A percentile compares a stretch with the other conserved stretches of the same genome.
Evolutionary conservation across 2,329 filamentous ascomycete genomes (phyloP).

Genomic region (Scedosporium apiospermum): DNA sequence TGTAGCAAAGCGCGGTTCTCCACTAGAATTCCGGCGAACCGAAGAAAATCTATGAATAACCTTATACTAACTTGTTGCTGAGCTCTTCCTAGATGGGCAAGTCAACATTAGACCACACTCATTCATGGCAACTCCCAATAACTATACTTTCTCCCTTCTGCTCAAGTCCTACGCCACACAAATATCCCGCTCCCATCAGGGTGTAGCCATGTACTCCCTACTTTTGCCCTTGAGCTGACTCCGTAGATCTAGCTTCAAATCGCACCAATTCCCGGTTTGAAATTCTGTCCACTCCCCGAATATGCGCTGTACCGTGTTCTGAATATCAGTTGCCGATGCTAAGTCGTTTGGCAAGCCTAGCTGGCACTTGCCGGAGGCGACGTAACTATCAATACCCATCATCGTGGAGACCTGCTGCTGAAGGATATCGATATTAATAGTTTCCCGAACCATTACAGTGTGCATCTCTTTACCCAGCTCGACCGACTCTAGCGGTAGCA

Average conservation of each 20-base stretch:
- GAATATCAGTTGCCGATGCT: not conserved
- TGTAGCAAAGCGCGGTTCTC: no score
- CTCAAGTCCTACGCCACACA: no score
- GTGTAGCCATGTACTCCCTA: not conserved
- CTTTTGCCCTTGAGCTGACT: conserved; percentile 1
- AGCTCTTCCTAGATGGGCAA: no score
- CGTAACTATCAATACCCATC: not conserved
- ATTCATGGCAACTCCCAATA: no score
- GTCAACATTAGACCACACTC: no score
- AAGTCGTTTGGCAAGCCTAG: not conserved
- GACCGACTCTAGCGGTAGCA: conserved; percentile 1
- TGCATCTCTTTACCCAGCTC: not conserved
- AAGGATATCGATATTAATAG: not conserved
- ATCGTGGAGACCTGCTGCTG: not conserved
- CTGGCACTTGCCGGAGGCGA: not conserved
- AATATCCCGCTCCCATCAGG: not conserved
- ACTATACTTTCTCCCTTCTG: no score
- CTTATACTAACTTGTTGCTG: no score
- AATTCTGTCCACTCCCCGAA: not conserved
- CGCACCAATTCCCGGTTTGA: not conserved
- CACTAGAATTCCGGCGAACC: no score
- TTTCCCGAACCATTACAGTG: not conserved
- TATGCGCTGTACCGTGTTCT: not conserved
- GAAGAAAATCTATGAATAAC: no score
- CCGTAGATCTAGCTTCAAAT: not conserved